Percentiles rank a stretch among this genome's conserved stretches.
Evolutionary conservation across 2,329 filamentous ascomycete species (phyloP).

Genomic region (Cercospora berteroae): DNA sequence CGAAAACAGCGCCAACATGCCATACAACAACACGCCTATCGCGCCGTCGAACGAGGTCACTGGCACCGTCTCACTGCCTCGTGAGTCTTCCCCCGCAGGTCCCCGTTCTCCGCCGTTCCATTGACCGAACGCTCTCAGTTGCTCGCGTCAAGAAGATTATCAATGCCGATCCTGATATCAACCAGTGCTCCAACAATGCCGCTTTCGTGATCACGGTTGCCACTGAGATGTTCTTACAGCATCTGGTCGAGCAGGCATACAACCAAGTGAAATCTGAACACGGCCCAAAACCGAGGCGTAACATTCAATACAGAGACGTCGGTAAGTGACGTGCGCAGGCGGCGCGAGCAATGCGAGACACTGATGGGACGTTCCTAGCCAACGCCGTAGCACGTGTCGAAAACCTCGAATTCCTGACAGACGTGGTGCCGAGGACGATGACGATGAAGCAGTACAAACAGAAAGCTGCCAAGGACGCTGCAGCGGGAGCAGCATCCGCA

Average conservation of each 20-base stretch:
- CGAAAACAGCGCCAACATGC: slow-evolving; percentile 58
- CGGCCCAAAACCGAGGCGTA: slow-evolving; percentile 76
- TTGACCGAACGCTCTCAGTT: slow-evolving; percentile 54
- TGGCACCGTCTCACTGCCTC: slow-evolving; percentile 78
- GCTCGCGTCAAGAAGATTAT: slow-evolving; percentile 96
- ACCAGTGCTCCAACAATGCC: slow-evolving; percentile 85
- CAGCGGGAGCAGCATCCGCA: slow-evolving; percentile 5
- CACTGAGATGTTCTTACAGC: slow-evolving; percentile 93
- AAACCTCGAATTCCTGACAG: slow-evolving; percentile 90
- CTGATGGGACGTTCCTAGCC: slow-evolving; percentile 52
- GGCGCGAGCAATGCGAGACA: background rate
- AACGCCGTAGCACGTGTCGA: slow-evolving; percentile 83
- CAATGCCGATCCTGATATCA: slow-evolving; percentile 78
- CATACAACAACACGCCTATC: slow-evolving; percentile 84
- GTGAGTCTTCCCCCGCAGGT: slow-evolving; percentile 54
- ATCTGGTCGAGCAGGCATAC: slow-evolving; percentile 79
- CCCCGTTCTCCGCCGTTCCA: background rate
- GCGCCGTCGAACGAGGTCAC: slow-evolving; percentile 77
- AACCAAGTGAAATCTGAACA: slow-evolving; percentile 82
- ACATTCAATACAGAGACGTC: slow-evolving; percentile 94
- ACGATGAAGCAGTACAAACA: slow-evolving; percentile 78
- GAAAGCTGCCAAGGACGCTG: slow-evolving; percentile 35
- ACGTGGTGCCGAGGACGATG: slow-evolving; percentile 83
- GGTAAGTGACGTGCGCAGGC: slow-evolving; percentile 51
- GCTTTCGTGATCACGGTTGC: slow-evolving; percentile 91